Evolutionary conservation across 2,329 filamentous ascomycete genomes (phyloP).

Genomic region (Diaporthe humulicola): DNA sequence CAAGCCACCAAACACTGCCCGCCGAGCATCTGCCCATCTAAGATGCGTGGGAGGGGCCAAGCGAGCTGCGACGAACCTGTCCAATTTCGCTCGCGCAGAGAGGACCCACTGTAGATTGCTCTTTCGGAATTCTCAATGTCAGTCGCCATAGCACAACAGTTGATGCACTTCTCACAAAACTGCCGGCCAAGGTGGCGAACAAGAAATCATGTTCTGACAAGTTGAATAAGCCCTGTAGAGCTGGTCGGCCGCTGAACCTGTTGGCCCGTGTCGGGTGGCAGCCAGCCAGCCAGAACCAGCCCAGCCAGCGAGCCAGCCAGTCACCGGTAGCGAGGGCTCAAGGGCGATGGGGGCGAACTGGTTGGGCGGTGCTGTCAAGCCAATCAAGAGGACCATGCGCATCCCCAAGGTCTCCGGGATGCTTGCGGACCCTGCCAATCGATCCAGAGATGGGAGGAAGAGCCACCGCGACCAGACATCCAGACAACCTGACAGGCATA

Average conservation of each 20-base stretch:
- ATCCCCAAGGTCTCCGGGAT: conserved; percentile 29
- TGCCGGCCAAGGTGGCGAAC: conserved; percentile 25
- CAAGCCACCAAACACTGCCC: conserved; percentile 35
- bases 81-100: conserved; percentile 34
- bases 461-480: not conserved
- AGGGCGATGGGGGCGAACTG: not conserved
- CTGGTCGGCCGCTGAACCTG: conserved; percentile 9
- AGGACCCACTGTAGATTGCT: conserved; percentile 20
- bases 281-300: conserved; percentile 4
- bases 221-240: not conserved
- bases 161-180: not conserved
- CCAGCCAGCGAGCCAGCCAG: conserved; percentile 7
- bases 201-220: conserved; percentile 1
- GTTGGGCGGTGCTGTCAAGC: not conserved
- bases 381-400: conserved; percentile 23
- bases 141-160: conserved; percentile 5
- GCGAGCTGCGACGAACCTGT: conserved; percentile 37
- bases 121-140: conserved; percentile 20
- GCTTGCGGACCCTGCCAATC: conserved; percentile 28
- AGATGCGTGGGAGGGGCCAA: conserved; percentile 25
- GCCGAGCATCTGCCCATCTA: conserved; percentile 24
- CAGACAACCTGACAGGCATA: not conserved
- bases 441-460: conserved; percentile 23
- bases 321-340: conserved; percentile 23
- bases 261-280: conserved; percentile 10